Evolutionary conservation across 2,329 filamentous ascomycete species (phyloP), one percentile per base, ranked within the genome.

Genomic region (Pseudophaeomoniella oleicola): DNA sequence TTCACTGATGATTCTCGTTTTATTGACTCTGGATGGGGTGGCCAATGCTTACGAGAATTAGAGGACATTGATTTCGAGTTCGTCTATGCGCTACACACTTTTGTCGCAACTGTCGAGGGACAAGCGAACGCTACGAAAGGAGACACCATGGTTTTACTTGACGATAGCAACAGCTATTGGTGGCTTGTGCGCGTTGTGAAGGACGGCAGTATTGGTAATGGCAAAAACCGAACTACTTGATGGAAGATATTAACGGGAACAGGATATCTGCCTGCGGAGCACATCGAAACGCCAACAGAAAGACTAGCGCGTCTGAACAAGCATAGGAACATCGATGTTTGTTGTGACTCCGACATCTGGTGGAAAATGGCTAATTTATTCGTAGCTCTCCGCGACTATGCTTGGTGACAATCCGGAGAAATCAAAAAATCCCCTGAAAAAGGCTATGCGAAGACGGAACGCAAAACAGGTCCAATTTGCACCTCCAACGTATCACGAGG

Each of bases 1-100:
- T 60, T 68, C 57, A 60, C 62, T 59, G 56, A 67, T 56, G 67
- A 81, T 52, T 54, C 69, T 41, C 67, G 68, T 60, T 81, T 74
- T 58, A 59, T 81, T 67, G 75, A 82, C 56, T 76, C 72, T 48
- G 78, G 76, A 41, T 87, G 78, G 78, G 76, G 70, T 58, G 71
- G 71, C 63, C 73, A 82, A 66, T 80, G 78, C 85, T 94, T 86
- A 94, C 81, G 75, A 71, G 71, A 79, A 60, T 59, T 68, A 96
- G 90, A 98, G 73, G 90, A 98, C 54, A 98, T 98, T 61, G 90
- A 98, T 69, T 96, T 98, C 66, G 88, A 96, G 58, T 96, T 96
- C 62, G 90, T 98, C 42, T 98, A 98, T 63, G 90, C 90, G 17
- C 69, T 98, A 40, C 90, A 96, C 57, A 98, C 88, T 2, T 98